Evolutionary conservation across 2,329 filamentous ascomycete genomes (phyloP).

Genomic region (Harringtonia aguacate): DNA sequence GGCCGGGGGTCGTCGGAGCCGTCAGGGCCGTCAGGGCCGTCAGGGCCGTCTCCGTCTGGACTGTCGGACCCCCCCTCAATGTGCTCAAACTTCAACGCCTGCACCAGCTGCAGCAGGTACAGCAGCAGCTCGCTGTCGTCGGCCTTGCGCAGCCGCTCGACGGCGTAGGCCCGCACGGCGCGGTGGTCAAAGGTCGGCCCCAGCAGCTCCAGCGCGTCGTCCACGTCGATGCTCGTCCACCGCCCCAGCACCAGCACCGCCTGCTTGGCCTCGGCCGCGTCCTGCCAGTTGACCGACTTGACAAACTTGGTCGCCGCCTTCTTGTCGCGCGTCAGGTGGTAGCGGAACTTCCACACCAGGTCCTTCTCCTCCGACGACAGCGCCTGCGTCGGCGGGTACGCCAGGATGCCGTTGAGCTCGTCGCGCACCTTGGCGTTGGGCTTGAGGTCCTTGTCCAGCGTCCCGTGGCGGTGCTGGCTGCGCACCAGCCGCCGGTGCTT

Average conservation of each 20-base stretch:
- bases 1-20: background rate
- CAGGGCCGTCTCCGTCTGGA: too few relatives aligned
- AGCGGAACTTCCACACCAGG: slow-evolving; percentile 93
- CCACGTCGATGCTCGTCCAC: slow-evolving; percentile 95
- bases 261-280: slow-evolving; percentile 43
- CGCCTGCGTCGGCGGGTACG: slow-evolving; percentile 83
- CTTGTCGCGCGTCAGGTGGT: slow-evolving; percentile 89
- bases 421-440: slow-evolving; percentile 94
- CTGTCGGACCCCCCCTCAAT: slow-evolving; percentile 52
- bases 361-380: slow-evolving; percentile 89
- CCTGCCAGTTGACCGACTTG: slow-evolving; percentile 49
- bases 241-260: slow-evolving; percentile 81
- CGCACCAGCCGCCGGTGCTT: slow-evolving; percentile 89
- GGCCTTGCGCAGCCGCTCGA: slow-evolving; percentile 81
- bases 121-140: slow-evolving; percentile 86
- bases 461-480: slow-evolving; percentile 82
- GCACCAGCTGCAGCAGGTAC: slow-evolving; percentile 88
- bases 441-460: slow-evolving; percentile 87
- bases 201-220: slow-evolving; percentile 88
- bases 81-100: slow-evolving; percentile 89
- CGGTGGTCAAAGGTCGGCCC: slow-evolving; percentile 86
- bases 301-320: slow-evolving; percentile 91
- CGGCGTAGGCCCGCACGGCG: slow-evolving; percentile 83
- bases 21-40: too few relatives aligned
- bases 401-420: slow-evolving; percentile 82